phyloP scores from a whole-genome alignment of 164 flowering plant genomes.

The Vitis riparia region DNA sequence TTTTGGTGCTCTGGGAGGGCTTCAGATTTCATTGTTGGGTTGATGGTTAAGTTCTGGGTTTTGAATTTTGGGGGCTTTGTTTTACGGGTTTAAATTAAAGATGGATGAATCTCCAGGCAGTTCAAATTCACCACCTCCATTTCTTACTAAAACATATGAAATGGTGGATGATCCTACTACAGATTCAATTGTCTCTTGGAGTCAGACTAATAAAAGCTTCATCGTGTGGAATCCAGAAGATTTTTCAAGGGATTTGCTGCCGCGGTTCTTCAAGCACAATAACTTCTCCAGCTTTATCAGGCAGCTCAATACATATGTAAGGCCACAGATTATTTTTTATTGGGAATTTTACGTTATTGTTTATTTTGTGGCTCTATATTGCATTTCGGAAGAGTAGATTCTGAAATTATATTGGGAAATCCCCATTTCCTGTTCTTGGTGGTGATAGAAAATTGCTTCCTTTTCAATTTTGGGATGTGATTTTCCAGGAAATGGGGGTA shows the following conservation, averaged over 20 bases:
- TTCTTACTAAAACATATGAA: constrained; percentile 54
- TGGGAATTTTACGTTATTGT: too few species aligned
- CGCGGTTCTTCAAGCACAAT: constrained; percentile 65
- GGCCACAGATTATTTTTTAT: neutral
- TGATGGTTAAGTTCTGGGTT: neutral
- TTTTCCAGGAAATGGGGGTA: too few species aligned
- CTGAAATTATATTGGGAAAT: too few species aligned
- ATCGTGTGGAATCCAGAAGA: constrained; percentile 58
- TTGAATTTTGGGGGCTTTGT: neutral
- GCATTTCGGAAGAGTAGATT: too few species aligned
- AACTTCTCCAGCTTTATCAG: constrained; percentile 70
- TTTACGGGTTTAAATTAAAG: neutral
- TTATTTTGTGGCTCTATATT: too few species aligned
- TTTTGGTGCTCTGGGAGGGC: neutral
- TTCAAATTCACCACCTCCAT: constrained; percentile 47
- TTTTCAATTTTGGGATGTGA: neutral
- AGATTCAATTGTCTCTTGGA: constrained; percentile 57
- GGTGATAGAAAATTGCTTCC: neutral
- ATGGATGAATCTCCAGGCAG: constrained; percentile 45
- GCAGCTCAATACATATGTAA: constrained; percentile 71
- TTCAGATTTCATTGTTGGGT: too few species aligned
- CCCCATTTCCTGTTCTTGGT: too few species aligned
- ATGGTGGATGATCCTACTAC: constrained; percentile 59
- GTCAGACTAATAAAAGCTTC: constrained; percentile 46
- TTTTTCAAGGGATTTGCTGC: constrained; percentile 53